These are phyloP conservation scores for Seiridium unicorne DNA, from an alignment of 2,329 filamentous ascomycete species.

Conservation along the genomic window DNA sequence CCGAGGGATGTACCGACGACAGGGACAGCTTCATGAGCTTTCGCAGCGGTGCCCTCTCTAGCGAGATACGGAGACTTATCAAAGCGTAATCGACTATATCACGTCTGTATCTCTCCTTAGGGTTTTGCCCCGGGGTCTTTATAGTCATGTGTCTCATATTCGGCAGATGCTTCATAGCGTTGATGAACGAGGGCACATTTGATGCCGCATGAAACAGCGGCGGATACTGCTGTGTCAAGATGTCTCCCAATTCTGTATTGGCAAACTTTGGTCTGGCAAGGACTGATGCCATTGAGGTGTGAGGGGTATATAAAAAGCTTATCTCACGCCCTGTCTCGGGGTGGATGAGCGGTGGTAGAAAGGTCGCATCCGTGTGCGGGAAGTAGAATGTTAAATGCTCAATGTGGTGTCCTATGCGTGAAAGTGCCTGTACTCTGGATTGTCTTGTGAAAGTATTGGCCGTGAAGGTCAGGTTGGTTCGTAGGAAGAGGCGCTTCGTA, in stretches of 20 bases:
- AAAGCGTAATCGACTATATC: slow-evolving; percentile 85
- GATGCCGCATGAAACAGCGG: slow-evolving; percentile 87
- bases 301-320: slow-evolving; percentile 78
- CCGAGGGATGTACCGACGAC: slow-evolving; percentile 70
- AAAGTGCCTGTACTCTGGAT: slow-evolving; percentile 70
- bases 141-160: slow-evolving; percentile 74
- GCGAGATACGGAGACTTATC: slow-evolving; percentile 79
- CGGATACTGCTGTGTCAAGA: slow-evolving; percentile 83
- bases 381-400: slow-evolving; percentile 76
- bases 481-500: slow-evolving; percentile 67
- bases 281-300: slow-evolving; percentile 62
- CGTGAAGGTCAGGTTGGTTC: slow-evolving; percentile 68
- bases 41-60: slow-evolving; percentile 69
- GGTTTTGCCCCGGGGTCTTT: slow-evolving; percentile 71
- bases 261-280: slow-evolving; percentile 74
- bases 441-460: slow-evolving; percentile 74
- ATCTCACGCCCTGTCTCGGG: slow-evolving; percentile 75
- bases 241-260: slow-evolving; percentile 73
- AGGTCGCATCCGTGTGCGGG: slow-evolving; percentile 74
- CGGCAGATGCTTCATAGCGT: slow-evolving; percentile 66
- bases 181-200: slow-evolving; percentile 81
- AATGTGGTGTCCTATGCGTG: slow-evolving; percentile 75
- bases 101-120: slow-evolving; percentile 68
- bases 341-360: slow-evolving; percentile 81
- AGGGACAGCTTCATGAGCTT: slow-evolving; percentile 70